phyloP scores from a whole-genome alignment of 2,329 filamentous ascomycete species.

The Malbranchea zuffiana region DNA sequence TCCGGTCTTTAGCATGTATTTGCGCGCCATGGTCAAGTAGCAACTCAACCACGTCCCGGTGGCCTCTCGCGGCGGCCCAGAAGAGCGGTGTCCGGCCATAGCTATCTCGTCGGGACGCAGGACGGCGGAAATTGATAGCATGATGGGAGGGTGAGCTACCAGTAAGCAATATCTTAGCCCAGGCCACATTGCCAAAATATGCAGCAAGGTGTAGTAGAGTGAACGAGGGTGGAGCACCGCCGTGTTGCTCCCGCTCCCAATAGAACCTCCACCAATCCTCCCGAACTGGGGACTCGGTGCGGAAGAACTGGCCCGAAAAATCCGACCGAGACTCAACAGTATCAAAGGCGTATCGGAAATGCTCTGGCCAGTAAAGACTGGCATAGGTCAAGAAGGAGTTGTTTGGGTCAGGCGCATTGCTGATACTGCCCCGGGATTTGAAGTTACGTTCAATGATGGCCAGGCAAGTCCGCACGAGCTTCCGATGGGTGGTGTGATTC shows the following conservation, averaged over 20 bases:
- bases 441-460: constrained; percentile 15
- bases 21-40: constrained; percentile 37
- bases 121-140: constrained; percentile 15
- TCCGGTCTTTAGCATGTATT: constrained; percentile 32
- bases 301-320: constrained; percentile 20
- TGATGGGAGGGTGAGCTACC: no score
- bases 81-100: constrained; percentile 13
- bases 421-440: constrained; percentile 11
- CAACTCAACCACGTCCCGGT: constrained; percentile 15
- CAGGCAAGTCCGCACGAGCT: constrained; percentile 19
- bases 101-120: constrained; percentile 15
- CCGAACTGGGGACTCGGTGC: constrained; percentile 16
- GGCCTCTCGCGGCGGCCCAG: no score
- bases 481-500: constrained; percentile 15
- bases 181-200: constrained; percentile 19
- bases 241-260: constrained; percentile 19
- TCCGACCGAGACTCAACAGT: constrained; percentile 14
- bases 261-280: constrained; percentile 20
- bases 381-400: constrained; percentile 20
- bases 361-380: constrained; percentile 18
- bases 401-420: constrained; percentile 11
- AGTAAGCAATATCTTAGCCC: constrained; percentile 20
- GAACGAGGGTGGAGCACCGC: constrained; percentile 19
- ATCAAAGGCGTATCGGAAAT: constrained; percentile 17
- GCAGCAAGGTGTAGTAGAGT: constrained; percentile 20